A percentile compares a stretch with the other conserved stretches of the same genome.
Conservation (phyloP, 108 stramenopile species). For the Aurantiochytrium sp. region DNA sequence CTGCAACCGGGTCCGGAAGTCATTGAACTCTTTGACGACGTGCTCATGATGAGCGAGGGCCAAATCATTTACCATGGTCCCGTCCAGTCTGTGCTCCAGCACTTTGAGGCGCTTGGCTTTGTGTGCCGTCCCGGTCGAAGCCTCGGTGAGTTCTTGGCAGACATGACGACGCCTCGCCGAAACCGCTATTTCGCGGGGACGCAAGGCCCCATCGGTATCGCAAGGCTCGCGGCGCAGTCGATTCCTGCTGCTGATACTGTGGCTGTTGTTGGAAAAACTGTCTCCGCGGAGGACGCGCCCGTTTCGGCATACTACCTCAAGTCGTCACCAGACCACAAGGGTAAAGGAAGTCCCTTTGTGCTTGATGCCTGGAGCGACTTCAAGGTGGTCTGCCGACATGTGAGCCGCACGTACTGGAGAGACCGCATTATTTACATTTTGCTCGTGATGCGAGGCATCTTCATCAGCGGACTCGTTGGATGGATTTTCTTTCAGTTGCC, state of each 20-base stretch:
- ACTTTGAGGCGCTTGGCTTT: conserved; percentile 62
- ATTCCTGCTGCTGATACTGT: no score
- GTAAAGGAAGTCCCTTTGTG: not conserved
- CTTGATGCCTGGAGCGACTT: not conserved
- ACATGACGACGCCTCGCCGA: conserved; percentile 16
- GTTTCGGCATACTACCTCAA: no score
- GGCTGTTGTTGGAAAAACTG: no score
- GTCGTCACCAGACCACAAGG: no score
- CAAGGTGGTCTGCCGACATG: not conserved
- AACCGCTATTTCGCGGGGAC: not conserved
- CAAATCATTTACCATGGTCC: conserved; percentile 69
- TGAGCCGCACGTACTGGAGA: not conserved
- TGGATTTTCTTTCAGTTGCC: conserved; percentile 33
- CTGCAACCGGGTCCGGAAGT: conserved; percentile 83
- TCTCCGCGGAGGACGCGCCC: no score
- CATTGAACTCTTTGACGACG: conserved; percentile 76
- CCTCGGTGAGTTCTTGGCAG: conserved; percentile 57
- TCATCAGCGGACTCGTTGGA: conserved; percentile 53
- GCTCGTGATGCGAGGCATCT: conserved; percentile 36
- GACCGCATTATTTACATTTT: not conserved
- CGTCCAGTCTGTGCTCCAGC: conserved; percentile 43
- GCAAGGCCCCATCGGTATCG: no score
- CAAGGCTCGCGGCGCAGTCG: no score
- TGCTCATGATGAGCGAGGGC: conserved; percentile 71
- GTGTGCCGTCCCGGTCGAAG: conserved; percentile 61